Base-by-base conservation (phyloP, 2,329 filamentous ascomycete genomes). In the Fusarium torulosum region DNA sequence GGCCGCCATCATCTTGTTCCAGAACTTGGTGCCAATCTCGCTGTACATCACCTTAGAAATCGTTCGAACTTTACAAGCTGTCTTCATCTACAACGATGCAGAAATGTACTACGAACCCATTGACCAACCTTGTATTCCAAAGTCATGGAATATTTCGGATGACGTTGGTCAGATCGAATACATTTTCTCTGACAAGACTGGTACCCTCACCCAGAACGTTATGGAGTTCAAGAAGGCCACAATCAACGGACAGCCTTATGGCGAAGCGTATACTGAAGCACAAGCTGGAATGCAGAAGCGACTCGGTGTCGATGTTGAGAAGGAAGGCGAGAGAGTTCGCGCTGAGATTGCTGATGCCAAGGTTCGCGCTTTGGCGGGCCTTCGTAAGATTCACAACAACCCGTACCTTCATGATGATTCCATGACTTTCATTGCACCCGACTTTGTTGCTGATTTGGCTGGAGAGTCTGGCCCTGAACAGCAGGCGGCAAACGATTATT, bases 191-290 rank as follows among this genome's bases (percentile, higher is more conserved):
- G 95, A 98, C 83, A 98, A 98, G 83, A 98, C 95, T 1, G 95
- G 95, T 25, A 98, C 95, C 2, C 82, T 98, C 71, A 98, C 95
- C 7, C 96, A 96, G 80, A 98, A 98, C 75, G 91, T 94, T 84
- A 98, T 99, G 96, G 96, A 99, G 78, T 99, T 98, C 87, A 99
- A 98, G 79, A 99, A 99, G 79, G 94, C 91, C 55, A 97, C 94
- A 1, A 90, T 99, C 79, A 98, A 98, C 74, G 95, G 95, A n/a
- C 88, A 96, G 62, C 90, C 94, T 0, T 99, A 99, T 71, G 96
- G 96, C 64, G 96, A 99, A 80, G 96, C 96, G 1, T 99, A 97
- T 75, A 99, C 96, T 0, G 96, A 99, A 79, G 96, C 96, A 1
- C 93, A 97, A 78, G 92, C 95, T 51, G 96, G 96, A 58, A 96